Base-by-base conservation (phyloP, 2,329 filamentous ascomycete genomes). In the Neurospora crassa region DNA sequence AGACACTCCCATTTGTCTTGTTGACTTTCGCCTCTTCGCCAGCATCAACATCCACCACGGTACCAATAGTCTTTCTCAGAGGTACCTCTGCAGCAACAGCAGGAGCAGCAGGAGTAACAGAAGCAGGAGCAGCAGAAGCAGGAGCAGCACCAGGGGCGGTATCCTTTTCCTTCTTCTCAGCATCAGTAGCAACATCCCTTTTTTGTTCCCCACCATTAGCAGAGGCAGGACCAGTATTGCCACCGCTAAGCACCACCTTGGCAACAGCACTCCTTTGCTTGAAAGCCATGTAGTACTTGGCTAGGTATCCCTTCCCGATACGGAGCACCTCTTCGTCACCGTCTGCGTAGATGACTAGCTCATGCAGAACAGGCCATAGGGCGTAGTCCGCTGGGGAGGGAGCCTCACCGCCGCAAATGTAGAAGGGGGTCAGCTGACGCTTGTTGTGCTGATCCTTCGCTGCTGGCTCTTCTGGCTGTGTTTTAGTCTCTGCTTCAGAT, bases 351-450 rank as follows among this genome's bases (percentile, higher is more conserved):
- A 24, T 63, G 24, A 82, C 77, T 24, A 88, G 80, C 41, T 81
- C 81, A 71, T 87, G 79, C 72, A 90, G 74, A 16, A 88, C 81
- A 0, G 88, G 87, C 85, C 86, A 89, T 3, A 89, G 76, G 0
- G 85, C 86, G 76, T 84, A 90, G 77, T 90, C 88, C 0, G 84
- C 83, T 1, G 89, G 76, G 1, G 81, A 80, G 0, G 83, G 75
- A 12, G 74, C 74, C 0, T 71, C 73, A 3, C 76, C 71, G 0
- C 84, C 85, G 0, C 84, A 83, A 24, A 88, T 82, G 75, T 84
- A 88, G 14, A 78, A 73, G 40, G 71, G 68, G 59, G 75, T 73
- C 18, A 69, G 67, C 5, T 74, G 72, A 69, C 71, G 77, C 10
- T 72, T 69, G 8, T 72, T 69, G 8, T 75, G 74, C 20, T 29